Evolutionary conservation across 108 stramenopile genomes (phyloP), one percentile per base, ranked within the genome.

Genomic region (Discostella pseudostelligera): DNA sequence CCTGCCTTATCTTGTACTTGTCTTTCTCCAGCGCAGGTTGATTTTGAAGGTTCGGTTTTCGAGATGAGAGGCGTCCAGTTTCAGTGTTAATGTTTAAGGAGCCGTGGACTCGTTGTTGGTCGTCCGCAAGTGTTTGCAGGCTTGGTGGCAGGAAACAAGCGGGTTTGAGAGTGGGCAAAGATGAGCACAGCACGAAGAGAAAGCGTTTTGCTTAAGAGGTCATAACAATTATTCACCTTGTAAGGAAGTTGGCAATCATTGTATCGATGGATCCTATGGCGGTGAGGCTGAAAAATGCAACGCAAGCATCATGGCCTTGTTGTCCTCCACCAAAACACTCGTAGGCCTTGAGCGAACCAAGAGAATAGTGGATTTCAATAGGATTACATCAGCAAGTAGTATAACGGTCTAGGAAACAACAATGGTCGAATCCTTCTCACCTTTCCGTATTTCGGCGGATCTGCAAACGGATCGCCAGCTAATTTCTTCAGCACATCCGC

Each of bases 1-100:
- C 97, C 42, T 96, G 65, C 39, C 96, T 85, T 40, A 96, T 95
- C 63, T 93, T 86, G 74, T 95, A 96, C 25, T 76, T 86, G 66
- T 97, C 96, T 80, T 99, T 99, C 65, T 99, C 97, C 44, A 99
- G 83, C 12, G 99, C 99, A 7, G 99, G 99, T 69, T 99, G 99
- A 66, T 99, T 99, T 79, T 99, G 99, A 54, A 99, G 80, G 58
- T 99, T 99, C 8, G 99, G 99, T 28, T 93, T 79, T 22, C 98
- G 85, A 12, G 96, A 92, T 0, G 94, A 95, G 2, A 99, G 83
- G 6, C 99, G 85, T 7, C 99, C 55, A 50, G 99, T 99, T 69
- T 99, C 99, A 8, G 99, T 99, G 76, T 99, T 99, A 11, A 99
- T 75, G 78, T 99, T 99, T 8, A 99, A 56, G 0, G 90, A 92